Evolutionary conservation across 2,329 filamentous ascomycete species (phyloP).

Genomic region (Clonostachys sp.): DNA sequence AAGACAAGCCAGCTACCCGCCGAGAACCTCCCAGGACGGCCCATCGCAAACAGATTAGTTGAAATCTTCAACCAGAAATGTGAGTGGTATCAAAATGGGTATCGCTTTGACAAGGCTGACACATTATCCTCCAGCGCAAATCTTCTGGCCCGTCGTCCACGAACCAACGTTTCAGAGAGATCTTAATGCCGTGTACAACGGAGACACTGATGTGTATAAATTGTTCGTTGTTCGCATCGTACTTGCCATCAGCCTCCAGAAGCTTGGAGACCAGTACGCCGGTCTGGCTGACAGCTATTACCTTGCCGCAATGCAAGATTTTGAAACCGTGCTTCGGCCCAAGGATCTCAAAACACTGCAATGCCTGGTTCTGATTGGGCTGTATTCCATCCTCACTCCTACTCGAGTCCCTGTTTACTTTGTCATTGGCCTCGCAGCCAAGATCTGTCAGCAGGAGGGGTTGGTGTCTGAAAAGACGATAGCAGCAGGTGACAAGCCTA

Average conservation of each 20-base stretch:
- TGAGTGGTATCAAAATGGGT: slow-evolving; percentile 26
- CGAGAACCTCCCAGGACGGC: slow-evolving; percentile 65
- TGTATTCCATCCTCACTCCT: slow-evolving; percentile 89
- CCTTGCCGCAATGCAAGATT: slow-evolving; percentile 77
- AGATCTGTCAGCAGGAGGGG: slow-evolving; percentile 84
- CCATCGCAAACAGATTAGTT: slow-evolving; percentile 72
- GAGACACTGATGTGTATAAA: slow-evolving; percentile 72
- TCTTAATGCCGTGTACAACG: slow-evolving; percentile 75
- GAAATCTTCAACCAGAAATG: slow-evolving; percentile 84
- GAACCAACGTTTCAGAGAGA: slow-evolving; percentile 74
- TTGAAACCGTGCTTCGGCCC: slow-evolving; percentile 78
- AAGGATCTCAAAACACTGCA: slow-evolving; percentile 90
- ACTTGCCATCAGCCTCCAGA: slow-evolving; percentile 91
- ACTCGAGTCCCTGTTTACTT: slow-evolving; percentile 92
- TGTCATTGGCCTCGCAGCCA: slow-evolving; percentile 81
- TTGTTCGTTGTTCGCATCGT: slow-evolving; percentile 90
- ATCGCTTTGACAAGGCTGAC: slow-evolving; percentile 7
- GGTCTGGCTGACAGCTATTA: slow-evolving; percentile 94
- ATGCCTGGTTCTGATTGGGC: slow-evolving; percentile 80
- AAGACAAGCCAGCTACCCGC: slow-evolving; percentile 84
- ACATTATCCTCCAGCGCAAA: slow-evolving; percentile 57
- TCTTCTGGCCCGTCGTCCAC: slow-evolving; percentile 83
- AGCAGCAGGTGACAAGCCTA: slow-evolving; percentile 53
- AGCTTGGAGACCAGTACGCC: slow-evolving; percentile 84
- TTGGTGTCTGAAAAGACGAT: slow-evolving; percentile 88